phyloP scores from a whole-genome alignment of 495 filamentous ascomycete genomes.

The Durotheca rogersii region DNA sequence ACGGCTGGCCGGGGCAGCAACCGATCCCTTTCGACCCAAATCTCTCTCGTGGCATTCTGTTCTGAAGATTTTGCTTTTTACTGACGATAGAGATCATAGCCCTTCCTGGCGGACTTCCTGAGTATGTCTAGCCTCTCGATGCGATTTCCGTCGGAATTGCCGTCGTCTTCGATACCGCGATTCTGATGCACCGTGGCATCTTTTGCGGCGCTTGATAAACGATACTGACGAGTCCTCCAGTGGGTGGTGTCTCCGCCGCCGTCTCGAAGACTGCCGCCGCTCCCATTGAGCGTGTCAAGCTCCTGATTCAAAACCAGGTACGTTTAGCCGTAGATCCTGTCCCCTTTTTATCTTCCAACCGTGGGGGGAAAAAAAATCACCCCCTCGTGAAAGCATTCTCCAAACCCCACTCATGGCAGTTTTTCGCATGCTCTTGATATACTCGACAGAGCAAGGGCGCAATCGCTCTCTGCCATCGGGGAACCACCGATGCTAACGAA shows the following conservation, averaged over 20 bases:
- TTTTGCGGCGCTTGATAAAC: conserved; percentile 23
- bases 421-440: neutral
- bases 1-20: conserved; percentile 18
- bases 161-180: conserved; percentile 1
- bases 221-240: conserved; percentile 48
- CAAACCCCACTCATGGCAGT: conserved; percentile 3
- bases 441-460: conserved; percentile 5
- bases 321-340: conserved; percentile 36
- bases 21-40: conserved; percentile 32
- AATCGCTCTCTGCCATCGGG: too few relatives aligned
- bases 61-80: conserved; percentile 17
- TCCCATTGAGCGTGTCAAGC: conserved; percentile 99
- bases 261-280: conserved; percentile 99
- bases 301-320: conserved; percentile 99
- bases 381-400: neutral
- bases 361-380: too few relatives aligned
- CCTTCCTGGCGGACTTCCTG: conserved; percentile 92
- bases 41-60: conserved; percentile 20
- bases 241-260: conserved; percentile 99
- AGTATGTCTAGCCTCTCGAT: conserved; percentile 67
- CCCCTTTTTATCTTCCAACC: too few relatives aligned
- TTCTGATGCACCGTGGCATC: conserved; percentile 18
- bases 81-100: conserved; percentile 43
- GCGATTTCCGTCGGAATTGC: conserved; percentile 3
- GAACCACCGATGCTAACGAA: conserved; percentile 24